A percentile compares a stretch with the other conserved stretches of the same genome.
Conservation (phyloP, 208 protist species). For the Acanthamoeba healyi region DNA sequence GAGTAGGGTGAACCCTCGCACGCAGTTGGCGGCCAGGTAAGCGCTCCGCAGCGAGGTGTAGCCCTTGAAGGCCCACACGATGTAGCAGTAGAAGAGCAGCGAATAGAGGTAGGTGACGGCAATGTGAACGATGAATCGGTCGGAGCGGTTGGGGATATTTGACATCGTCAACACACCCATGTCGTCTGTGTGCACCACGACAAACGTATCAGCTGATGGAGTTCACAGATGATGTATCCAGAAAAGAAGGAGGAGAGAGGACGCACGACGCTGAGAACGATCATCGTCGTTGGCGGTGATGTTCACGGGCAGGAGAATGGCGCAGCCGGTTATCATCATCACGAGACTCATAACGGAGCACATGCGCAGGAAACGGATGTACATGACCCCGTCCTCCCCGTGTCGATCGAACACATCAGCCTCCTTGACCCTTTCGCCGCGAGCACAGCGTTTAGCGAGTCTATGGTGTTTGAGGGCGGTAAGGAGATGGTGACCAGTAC, state of each 20-base stretch:
- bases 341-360: not conserved
- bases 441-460: not conserved
- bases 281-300: constrained; percentile 3
- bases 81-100: constrained; percentile 19
- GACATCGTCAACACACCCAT: constrained; percentile 69
- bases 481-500: not conserved
- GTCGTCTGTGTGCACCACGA: not conserved
- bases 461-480: not conserved
- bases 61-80: constrained; percentile 27
- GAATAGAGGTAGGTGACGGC: constrained; percentile 36
- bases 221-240: no score
- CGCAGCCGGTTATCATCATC: constrained; percentile 21
- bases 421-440: not conserved
- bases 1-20: constrained; percentile 14
- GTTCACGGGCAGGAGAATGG: constrained; percentile 13
- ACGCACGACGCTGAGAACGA: not conserved
- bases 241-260: not conserved
- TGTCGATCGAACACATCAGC: not conserved
- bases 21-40: not conserved
- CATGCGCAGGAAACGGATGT: constrained; percentile 41
- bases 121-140: constrained; percentile 24
- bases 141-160: not conserved
- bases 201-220: no score
- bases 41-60: not conserved
- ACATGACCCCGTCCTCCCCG: constrained; percentile 54